A percentile compares a stretch with the other conserved stretches of the same genome.
phyloP scores from a whole-genome alignment of 768 basidiomycete species.

The Amanita exitialis region DNA sequence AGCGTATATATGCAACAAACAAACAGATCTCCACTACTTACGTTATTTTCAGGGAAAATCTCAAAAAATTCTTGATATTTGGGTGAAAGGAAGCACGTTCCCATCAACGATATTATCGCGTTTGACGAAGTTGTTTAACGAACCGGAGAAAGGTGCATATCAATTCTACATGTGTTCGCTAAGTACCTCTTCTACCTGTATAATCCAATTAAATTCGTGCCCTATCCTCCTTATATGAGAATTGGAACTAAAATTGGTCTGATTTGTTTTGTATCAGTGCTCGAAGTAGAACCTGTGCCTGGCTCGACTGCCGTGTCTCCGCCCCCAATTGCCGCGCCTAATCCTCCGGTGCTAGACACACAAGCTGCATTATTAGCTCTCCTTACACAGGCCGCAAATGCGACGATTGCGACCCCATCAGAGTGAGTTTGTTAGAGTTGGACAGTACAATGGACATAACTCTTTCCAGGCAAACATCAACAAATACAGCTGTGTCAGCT shows the following conservation, averaged over 20 bases:
- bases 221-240: conserved; percentile 37
- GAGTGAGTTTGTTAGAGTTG: conserved; percentile 4
- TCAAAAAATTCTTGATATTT: conserved; percentile 96
- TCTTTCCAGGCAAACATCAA: conserved; percentile 44
- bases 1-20: conserved; percentile 1
- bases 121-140: conserved; percentile 60
- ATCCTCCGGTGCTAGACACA: conserved; percentile 28
- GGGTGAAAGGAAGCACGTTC: conserved; percentile 89
- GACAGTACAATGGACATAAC: conserved; percentile 36
- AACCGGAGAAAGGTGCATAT: conserved; percentile 85
- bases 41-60: conserved; percentile 75
- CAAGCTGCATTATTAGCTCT: conserved; percentile 63
- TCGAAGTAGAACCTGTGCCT: conserved; percentile 26
- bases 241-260: conserved; percentile 51
- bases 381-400: conserved; percentile 55
- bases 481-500: conserved; percentile 22
- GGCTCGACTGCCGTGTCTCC: conserved; percentile 26
- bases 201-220: conserved; percentile 51
- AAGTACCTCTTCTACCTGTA: conserved; percentile 63
- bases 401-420: conserved; percentile 20
- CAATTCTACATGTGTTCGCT: conserved; percentile 59
- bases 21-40: conserved; percentile 33
- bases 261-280: conserved; percentile 57
- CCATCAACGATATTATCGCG: conserved; percentile 64
- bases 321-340: conserved; percentile 21